Evolutionary conservation across 495 filamentous ascomycete species (phyloP), one percentile per base, ranked within the genome.

Genomic region (Xylaria bambusicola): DNA sequence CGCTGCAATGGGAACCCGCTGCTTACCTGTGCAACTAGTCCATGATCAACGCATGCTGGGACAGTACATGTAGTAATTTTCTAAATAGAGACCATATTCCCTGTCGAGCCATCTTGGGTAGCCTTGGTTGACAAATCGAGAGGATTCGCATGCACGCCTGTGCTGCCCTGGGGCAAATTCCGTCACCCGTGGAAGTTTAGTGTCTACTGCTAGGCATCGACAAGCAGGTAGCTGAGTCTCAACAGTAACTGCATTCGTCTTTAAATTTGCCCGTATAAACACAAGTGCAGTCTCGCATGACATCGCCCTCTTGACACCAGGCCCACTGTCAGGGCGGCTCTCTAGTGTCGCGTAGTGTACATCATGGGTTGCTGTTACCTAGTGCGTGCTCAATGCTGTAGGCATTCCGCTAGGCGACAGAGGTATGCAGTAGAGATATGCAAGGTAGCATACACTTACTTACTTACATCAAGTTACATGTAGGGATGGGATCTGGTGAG

Each of bases 51-150:
- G 42, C 13, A 47, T 20, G 50, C 24, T 36, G 38, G 41, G 45
- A 23, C 21, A 33, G 35, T 48, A 38, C 36, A 9, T 38, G 44
- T 49, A 58, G 55, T 58, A 58, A 58, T 49, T 49, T 47, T 56
- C 53, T 56, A 56, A 56, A 56, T 56, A 47, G 41, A 56, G 53
- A 47, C 26, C 18, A 24, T 36, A 17, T 56, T 44, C 52, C 52
- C 52, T 54, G 52, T 44, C 26, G 12, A 42, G 9, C 52, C 26
- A 44, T 17, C 9, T 21, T 54, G 35, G n/a, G 36, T 44, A 36
- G 52, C 36, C 40, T 42, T 31, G 6, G 6, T 49, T 58, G 55
- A 58, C 55, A 58, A 58, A 58, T 58, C 46, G 45, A 38, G 45
- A 31, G n/a, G n/a, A 42, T 54, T 42, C 38, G 52, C 23, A 23